Percentiles rank a stretch among this genome's conserved stretches.
These are phyloP conservation scores for Blastomyces parvus DNA, from an alignment of 2,329 filamentous ascomycete genomes.

Conservation along the genomic window DNA sequence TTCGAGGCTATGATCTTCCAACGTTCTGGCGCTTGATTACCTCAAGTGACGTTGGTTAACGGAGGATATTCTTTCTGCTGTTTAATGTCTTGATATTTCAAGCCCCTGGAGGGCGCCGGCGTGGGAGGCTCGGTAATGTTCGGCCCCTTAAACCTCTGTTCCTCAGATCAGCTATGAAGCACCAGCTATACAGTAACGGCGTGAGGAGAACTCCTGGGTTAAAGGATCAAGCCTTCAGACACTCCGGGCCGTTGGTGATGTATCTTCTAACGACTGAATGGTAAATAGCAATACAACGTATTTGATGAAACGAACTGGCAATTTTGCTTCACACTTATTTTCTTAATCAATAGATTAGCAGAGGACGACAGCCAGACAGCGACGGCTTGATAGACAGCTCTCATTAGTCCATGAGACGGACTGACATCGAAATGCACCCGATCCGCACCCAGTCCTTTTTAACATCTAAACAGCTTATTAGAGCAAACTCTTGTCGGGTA, in stretches of 20 bases:
- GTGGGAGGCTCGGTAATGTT: neutral
- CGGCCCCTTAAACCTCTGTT: neutral
- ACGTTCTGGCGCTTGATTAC: neutral
- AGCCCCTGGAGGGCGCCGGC: neutral
- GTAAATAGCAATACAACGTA: neutral
- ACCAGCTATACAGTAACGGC: neutral
- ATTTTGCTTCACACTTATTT: too few relatives aligned
- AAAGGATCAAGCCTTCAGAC: neutral
- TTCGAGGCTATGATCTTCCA: slow-evolving; percentile 2
- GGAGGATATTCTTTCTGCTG: neutral
- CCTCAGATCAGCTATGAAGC: neutral
- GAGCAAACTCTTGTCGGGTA: too few relatives aligned
- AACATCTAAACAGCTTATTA: too few relatives aligned
- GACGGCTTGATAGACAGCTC: too few relatives aligned
- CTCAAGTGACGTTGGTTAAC: neutral
- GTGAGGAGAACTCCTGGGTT: neutral
- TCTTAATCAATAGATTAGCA: neutral
- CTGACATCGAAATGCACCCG: too few relatives aligned
- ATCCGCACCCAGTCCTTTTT: too few relatives aligned
- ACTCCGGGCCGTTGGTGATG: too few relatives aligned
- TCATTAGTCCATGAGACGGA: too few relatives aligned
- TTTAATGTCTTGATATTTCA: neutral
- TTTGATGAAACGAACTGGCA: neutral
- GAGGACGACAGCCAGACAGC: neutral
- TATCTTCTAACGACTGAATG: too few relatives aligned